Evolutionary conservation across 257 asterid species (phyloP), one percentile per base, ranked within the genome.

Genomic region (Linderniella brevidens): DNA sequence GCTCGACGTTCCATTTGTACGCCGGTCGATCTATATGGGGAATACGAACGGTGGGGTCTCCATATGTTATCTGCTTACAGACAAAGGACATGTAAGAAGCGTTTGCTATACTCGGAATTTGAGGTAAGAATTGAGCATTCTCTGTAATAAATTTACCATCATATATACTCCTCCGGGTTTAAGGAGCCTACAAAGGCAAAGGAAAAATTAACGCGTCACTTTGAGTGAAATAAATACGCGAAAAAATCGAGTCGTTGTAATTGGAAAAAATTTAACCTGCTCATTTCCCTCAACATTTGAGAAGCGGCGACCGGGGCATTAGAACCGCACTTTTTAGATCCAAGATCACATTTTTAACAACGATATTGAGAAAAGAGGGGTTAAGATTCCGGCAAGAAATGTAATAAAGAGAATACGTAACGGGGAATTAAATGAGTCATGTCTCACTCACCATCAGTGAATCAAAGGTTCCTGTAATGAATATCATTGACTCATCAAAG

Each of bases 271-370:
- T 8, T 56, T 70, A 69, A 88, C 98, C 98, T 88, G 95, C 79
- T 74, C 71, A 88, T 93, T 83, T 88, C 98, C 57, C 92, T 93
- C 72, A 84, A 79, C 98, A 84, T 84, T 67, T 84, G 94, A 65
- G 79, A 69, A 57, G 94, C 76, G 55, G 86, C 74, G 46, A 76
- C 40, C 57, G 80, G 80, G 72, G 98, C 94, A 67, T 77, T 72
- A 51, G 76, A 55, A 38, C 98, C 95, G 64, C 98, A 88, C 98
- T 87, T 39, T 25, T 25, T 17, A 63, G 53, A 62, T 55, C 50
- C 61, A 56, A n/a, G 62, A 61, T 41, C 20, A 53, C 41, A 56
- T 18, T 32, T 54, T 32, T 54, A 19, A 48, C 18, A 52, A 17
- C 36, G 47, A 13, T 13, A 58, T 17, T n/a, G 13, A 19, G 8